Evolutionary conservation across 495 filamentous ascomycete genomes (phyloP), one percentile per base, ranked within the genome.

Genomic region (Penicillium malachiteum): DNA sequence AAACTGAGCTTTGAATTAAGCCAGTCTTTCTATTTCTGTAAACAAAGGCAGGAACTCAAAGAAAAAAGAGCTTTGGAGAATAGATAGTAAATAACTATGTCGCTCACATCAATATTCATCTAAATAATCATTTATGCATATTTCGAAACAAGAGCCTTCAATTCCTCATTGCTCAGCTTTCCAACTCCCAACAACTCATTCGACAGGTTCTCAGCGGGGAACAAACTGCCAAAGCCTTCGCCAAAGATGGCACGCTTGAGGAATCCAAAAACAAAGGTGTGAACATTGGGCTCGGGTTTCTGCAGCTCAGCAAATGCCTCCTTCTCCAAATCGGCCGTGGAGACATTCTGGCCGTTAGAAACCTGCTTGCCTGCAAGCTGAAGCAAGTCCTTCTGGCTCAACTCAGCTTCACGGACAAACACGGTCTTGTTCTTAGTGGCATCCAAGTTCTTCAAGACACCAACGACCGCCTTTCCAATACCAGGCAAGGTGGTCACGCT

Each of bases 371-470:
- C 79, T 10, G 78, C 63, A 2, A 79, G 52, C 6, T 55, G 59
- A 74, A 43, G 16, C 16, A 43, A 21, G 7, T 43, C 14, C 16
- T 43, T 43, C 41, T 43, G 41, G 9, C 14, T 17, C 7, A 43
- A 67, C 5, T 72, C 75, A 41, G 80, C 80, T 0, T 78, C 78
- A 7, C 78, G 64, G 12, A 83, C 71, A 26, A 67, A 66, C 3
- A 86, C 43, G 47, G 72, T 75, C 14, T 71, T 68, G 63, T 86
- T 85, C n/a, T 68, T 71, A 3, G 82, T 85, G 47, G 74, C 65
- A 0, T 77, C 76, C 0, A 81, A 79, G 52, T 81, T 73, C 13
- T 68, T 56, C 4, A 87, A 58, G 33, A 83, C 63, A 1, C 69
- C 74, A 3, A 62, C 76, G 12, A 85, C 60, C 3, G 74, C 74